phyloP scores from a whole-genome alignment of 768 basidiomycete species.

The Dictyophora rubrovolvata region DNA sequence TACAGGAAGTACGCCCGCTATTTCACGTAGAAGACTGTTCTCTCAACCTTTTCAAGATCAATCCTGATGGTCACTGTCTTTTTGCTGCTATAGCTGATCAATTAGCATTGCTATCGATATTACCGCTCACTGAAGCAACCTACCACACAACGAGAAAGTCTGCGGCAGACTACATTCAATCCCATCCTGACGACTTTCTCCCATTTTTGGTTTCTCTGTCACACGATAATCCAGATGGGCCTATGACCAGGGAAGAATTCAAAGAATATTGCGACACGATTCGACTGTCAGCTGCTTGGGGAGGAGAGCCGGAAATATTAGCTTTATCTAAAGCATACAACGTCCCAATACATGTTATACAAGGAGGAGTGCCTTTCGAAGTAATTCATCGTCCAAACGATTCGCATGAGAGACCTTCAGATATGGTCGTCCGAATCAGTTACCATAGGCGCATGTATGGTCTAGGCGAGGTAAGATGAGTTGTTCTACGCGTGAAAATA shows the following conservation, averaged over 20 bases:
- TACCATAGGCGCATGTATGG: constrained; percentile 95
- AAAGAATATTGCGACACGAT: constrained; percentile 68
- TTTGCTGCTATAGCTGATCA: constrained; percentile 94
- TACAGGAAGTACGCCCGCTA: constrained; percentile 43
- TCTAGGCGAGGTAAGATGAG: constrained; percentile 72
- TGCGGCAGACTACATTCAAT: constrained; percentile 72
- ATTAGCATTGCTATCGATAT: constrained; percentile 57
- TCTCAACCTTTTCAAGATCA: constrained; percentile 45
- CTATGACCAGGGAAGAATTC: constrained; percentile 58
- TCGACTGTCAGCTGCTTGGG: constrained; percentile 84
- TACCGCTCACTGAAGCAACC: constrained; percentile 47
- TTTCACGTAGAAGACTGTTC: not conserved
- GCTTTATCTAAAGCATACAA: constrained; percentile 75
- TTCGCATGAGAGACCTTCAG: constrained; percentile 19
- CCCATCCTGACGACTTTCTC: constrained; percentile 82
- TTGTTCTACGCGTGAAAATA: not conserved
- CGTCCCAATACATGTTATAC: constrained; percentile 85
- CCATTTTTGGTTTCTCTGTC: constrained; percentile 73
- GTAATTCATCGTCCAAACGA: constrained; percentile 68
- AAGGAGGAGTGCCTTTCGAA: constrained; percentile 67
- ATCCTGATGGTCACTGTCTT: constrained; percentile 93
- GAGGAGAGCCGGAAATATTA: constrained; percentile 93
- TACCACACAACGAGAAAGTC: constrained; percentile 52
- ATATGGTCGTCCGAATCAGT: constrained; percentile 58
- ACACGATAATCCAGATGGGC: constrained; percentile 55